Conservation (phyloP, 768 basidiomycete species). For the Collybia sordida region DNA sequence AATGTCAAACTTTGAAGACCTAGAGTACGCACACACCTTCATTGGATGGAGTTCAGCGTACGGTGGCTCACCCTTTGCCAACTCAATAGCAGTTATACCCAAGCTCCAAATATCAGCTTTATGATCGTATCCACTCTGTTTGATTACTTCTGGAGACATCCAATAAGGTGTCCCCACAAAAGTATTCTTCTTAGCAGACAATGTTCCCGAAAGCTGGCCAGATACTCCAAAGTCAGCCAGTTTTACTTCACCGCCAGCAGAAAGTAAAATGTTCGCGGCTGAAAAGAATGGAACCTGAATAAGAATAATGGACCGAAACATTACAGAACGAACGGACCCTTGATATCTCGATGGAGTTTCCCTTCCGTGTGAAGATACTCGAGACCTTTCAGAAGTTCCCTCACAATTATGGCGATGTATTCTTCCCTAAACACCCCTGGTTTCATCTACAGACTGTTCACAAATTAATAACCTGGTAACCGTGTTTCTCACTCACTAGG, state of each 20-base stretch:
- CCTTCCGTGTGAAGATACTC: slow-evolving; percentile 96
- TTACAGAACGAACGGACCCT: slow-evolving; percentile 54
- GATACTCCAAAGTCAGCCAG: slow-evolving; percentile 99
- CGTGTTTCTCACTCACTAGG: slow-evolving; percentile 54
- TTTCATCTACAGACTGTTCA: slow-evolving; percentile 72
- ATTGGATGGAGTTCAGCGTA: slow-evolving; percentile 99
- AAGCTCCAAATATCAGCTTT: slow-evolving; percentile 99
- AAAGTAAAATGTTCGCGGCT: slow-evolving; percentile 95
- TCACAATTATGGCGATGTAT: slow-evolving; percentile 95
- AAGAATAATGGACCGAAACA: too few relatives aligned
- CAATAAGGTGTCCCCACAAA: slow-evolving; percentile 98
- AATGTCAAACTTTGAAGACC: not conserved
- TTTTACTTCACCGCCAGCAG: slow-evolving; percentile 93
- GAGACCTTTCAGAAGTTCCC: slow-evolving; percentile 87
- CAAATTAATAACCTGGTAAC: slow-evolving; percentile 8
- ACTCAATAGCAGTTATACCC: slow-evolving; percentile 95
- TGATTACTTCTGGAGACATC: slow-evolving; percentile 99
- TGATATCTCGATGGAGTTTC: slow-evolving; percentile 98
- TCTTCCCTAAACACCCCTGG: slow-evolving; percentile 97
- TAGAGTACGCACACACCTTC: slow-evolving; percentile 63
- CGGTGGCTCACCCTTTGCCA: slow-evolving; percentile 97
- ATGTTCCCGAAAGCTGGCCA: slow-evolving; percentile 90
- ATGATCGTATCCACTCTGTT: slow-evolving; percentile 98
- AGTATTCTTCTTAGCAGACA: slow-evolving; percentile 96
- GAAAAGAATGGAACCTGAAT: slow-evolving; percentile 7